Base-by-base conservation (phyloP, 352 stramenopile species). In the Globisporangium viniferum region DNA sequence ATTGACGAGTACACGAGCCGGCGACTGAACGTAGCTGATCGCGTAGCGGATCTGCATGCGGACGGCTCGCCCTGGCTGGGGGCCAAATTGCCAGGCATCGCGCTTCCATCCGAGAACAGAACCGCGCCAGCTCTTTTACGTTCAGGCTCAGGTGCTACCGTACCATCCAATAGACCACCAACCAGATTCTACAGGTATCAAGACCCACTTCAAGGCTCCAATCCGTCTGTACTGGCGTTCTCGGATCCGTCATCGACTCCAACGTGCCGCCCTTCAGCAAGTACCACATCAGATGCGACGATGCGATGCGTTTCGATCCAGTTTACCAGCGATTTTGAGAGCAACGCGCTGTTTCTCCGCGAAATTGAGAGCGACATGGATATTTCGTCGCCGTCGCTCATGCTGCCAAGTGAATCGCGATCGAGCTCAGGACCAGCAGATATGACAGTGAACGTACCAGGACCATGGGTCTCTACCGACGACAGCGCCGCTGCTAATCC, bases 11-110 rank as follows among this genome's bases (percentile, higher is more conserved):
- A 46, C 57, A 70, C 39, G 18, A 22, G 29, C 10, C 27, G 59
- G 20, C 27, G 10, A 27, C 3, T 65, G 1, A 1, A 35, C 12
- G 31, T 71, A 0, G 5, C 36, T 22, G 44, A 41, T 18, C 59
- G 41, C 2, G 18, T 20, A 2, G 64, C 65, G 3, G 56, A 68
- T 18, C 46, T 74, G 10, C 22, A 65, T 31, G 63, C 59, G 0
- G 63, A 76, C 29, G 59, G 66, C 31, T 72, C 70, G 1, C 10
- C 24, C 9, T 33, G 49, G 4, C 12, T 33, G 2, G 29, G 27
- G 6, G 14, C 44, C 7, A 67, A 24, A n/a, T 48, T 75, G 0
- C 72, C 68, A n/a, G 72, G 72, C 3, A 70, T 59, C 14, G 8
- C 20, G 9, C 7, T 61, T 29, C 9, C 54, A 15, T 18, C 22